Evolutionary conservation across 2,329 filamentous ascomycete species (phyloP).

Genomic region (Penicillium sp.): DNA sequence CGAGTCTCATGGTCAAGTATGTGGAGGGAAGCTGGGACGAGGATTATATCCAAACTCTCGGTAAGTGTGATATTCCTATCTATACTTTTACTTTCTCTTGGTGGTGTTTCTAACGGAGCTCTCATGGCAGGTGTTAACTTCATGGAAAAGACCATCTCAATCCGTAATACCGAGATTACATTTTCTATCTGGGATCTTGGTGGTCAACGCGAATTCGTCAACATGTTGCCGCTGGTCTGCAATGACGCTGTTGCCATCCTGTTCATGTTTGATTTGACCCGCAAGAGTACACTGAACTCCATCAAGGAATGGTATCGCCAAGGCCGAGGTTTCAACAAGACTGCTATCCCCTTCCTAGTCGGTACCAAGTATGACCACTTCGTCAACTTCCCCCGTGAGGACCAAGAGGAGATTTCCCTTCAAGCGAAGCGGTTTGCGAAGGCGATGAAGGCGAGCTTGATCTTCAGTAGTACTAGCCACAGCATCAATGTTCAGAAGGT

Average conservation of each 20-base stretch:
- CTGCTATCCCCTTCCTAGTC: conserved; percentile 95
- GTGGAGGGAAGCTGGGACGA: conserved; percentile 99
- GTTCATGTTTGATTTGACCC: conserved; percentile 99
- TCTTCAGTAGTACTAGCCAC: conserved; percentile 98
- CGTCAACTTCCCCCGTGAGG: conserved; percentile 95
- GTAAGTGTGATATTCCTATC: too few relatives aligned
- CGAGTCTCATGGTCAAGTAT: conserved; percentile 99
- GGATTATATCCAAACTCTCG: conserved; percentile 98
- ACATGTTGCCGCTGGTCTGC: conserved; percentile 99
- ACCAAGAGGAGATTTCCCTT: conserved; percentile 97
- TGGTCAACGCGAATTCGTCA: conserved; percentile 97
- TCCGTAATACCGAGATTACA: conserved; percentile 98
- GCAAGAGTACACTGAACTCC: conserved; percentile 97
- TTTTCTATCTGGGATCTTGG: conserved; percentile 99
- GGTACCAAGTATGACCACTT: conserved; percentile 99
- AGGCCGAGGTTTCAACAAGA: conserved; percentile 98
- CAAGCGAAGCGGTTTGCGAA: conserved; percentile 97
- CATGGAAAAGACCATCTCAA: conserved; percentile 99
- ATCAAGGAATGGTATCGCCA: conserved; percentile 99
- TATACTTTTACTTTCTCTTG: not conserved
- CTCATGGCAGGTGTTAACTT: conserved; percentile 80
- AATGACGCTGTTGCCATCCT: conserved; percentile 98
- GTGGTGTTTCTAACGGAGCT: not conserved
- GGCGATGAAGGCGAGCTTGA: conserved; percentile 95
- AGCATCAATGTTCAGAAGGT: conserved; percentile 99